Conservation (phyloP, 2,329 filamentous ascomycete species). For the Fusarium caatingaense region DNA sequence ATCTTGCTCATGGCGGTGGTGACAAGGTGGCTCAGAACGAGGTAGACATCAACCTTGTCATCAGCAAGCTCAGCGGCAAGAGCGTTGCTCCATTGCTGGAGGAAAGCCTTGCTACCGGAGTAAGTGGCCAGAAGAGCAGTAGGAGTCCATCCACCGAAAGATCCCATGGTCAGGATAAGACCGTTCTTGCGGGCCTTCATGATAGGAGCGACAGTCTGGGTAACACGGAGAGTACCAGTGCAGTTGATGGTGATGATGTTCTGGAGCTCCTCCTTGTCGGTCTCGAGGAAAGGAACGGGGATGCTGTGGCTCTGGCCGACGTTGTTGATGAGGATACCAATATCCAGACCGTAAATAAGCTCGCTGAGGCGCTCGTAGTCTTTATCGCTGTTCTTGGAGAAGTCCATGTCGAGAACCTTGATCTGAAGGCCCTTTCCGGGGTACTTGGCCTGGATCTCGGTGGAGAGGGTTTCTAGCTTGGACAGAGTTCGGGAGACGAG, state of each 20-base stretch:
- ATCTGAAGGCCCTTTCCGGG: conserved; percentile 71
- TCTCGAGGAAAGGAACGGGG: conserved; percentile 88
- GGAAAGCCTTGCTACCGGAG: conserved; percentile 96
- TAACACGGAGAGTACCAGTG: conserved; percentile 87
- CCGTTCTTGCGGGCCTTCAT: conserved; percentile 88
- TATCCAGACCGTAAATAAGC: conserved; percentile 77
- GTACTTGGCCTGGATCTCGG: conserved; percentile 79
- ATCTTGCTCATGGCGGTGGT: conserved; percentile 98
- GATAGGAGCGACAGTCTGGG: conserved; percentile 83
- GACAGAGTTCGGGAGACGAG: conserved; percentile 95
- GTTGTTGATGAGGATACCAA: conserved; percentile 94
- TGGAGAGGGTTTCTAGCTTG: conserved; percentile 83
- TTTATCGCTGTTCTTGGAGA: conserved; percentile 78
- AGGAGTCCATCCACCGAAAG: conserved; percentile 91
- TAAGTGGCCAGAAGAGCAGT: conserved; percentile 95
- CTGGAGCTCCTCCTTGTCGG: conserved; percentile 80
- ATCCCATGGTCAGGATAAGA: conserved; percentile 96
- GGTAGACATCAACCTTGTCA: conserved; percentile 86
- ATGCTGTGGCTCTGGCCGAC: conserved; percentile 95
- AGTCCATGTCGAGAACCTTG: conserved; percentile 92
- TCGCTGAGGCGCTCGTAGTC: conserved; percentile 82
- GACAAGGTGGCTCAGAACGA: conserved; percentile 92
- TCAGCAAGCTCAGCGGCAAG: conserved; percentile 85
- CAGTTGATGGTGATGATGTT: conserved; percentile 98
- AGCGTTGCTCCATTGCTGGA: conserved; percentile 94